Conservation (phyloP, 306 rosid species). For the Rosa chinensis region DNA sequence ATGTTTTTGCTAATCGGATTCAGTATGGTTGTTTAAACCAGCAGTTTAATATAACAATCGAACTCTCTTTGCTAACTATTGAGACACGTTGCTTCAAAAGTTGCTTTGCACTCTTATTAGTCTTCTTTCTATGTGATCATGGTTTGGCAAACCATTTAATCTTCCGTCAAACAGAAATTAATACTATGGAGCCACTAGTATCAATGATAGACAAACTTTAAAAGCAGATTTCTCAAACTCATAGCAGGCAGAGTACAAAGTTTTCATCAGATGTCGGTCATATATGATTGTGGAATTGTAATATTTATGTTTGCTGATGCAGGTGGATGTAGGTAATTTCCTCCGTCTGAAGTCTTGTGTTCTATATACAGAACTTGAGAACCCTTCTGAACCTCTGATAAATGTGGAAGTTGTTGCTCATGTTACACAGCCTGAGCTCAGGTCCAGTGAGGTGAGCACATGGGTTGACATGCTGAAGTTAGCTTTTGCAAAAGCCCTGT, state of each 20-base stretch:
- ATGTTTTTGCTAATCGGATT: neutral
- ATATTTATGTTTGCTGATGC: slow-evolving; percentile 27
- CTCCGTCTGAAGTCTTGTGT: slow-evolving; percentile 85
- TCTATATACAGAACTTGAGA: slow-evolving; percentile 70
- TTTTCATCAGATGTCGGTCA: neutral
- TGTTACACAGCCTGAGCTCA: slow-evolving; percentile 77
- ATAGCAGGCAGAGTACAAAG: neutral
- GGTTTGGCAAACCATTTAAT: neutral
- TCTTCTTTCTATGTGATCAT: neutral
- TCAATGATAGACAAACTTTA: neutral
- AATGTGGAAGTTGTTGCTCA: slow-evolving; percentile 85
- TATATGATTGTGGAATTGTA: neutral
- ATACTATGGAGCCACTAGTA: neutral
- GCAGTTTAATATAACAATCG: neutral
- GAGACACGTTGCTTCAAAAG: neutral
- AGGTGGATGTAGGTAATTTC: slow-evolving; percentile 91
- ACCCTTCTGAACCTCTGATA: slow-evolving; percentile 53
- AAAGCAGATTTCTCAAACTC: neutral
- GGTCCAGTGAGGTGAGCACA: slow-evolving; percentile 72
- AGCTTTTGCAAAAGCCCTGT: neutral
- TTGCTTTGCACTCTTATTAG: neutral
- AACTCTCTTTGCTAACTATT: neutral
- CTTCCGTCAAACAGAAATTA: neutral
- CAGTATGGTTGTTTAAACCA: neutral
- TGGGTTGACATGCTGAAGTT: neutral